Evolutionary conservation across 495 filamentous ascomycete species (phyloP), one percentile per base, ranked within the genome.

Genomic region (Penicillium herquei): DNA sequence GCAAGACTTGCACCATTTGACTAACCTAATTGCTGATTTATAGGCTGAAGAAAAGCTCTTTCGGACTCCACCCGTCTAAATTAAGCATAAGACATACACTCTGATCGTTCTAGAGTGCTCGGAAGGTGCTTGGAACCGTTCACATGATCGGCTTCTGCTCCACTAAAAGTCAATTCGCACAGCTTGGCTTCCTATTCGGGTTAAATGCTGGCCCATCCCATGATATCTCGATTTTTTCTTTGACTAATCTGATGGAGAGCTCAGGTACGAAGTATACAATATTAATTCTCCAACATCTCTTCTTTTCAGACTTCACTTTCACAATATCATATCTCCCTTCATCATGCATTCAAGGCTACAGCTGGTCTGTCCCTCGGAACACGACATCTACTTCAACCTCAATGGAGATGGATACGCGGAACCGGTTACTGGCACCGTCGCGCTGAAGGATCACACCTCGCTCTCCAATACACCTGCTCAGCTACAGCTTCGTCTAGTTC

Each of bases 321-420:
- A 21, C 17, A 30, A 30, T 26, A 46, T 31, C 8, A 11, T 12
- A 14, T 14, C n/a, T 26, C 3, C 17, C 3, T 44, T 26, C 41
- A 44, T 10, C 43, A 46, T 46, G 43, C 26, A 16, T 11, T 46
- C 26, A 13, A 26, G 26, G 21, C 26, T 46, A 26, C 43, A 46
- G 43, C 43, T 46, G 43, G 43, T 46, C 43, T 46, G 43, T 46
- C 43, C 43, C 30, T 46, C 43, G 30, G 43, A 46, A 26, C 43
- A 46, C 8, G 26, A 46, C 43, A 46, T 46, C 1, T 46, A 46
- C 43, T 46, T 33, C n/a, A 46, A 46, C 32, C 43, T 46, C 43
- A 32, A 46, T 46, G 43, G 43, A 32, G 43, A 46, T 14, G 43
- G 43, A 6, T 46, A 46, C 31, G 21, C 43, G n/a, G 43, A 46